Conservation (phyloP, 2,329 filamentous ascomycete species). For the Arthrobotrys pseudoclavata region DNA sequence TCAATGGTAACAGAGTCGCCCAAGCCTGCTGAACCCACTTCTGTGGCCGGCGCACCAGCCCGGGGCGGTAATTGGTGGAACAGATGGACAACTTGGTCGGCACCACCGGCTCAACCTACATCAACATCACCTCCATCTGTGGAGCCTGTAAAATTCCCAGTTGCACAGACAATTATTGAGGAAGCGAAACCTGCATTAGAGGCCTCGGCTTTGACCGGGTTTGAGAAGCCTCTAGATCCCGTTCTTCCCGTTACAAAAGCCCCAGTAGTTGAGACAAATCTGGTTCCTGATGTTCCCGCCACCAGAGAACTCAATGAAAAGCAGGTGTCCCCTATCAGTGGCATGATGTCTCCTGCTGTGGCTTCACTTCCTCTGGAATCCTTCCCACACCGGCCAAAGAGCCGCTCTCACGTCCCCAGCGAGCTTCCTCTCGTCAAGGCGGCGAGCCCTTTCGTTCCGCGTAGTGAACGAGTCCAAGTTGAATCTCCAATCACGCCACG, state of each 20-base stretch:
- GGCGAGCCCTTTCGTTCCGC: conserved; percentile 15
- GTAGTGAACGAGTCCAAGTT: conserved; percentile 35
- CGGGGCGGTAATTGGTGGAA: conserved; percentile 48
- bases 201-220: background rate
- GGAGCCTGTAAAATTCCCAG: conserved; percentile 5
- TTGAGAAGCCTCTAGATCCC: conserved; percentile 4
- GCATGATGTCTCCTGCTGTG: conserved; percentile 38
- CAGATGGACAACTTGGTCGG: conserved; percentile 48
- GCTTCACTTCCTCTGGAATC: conserved; percentile 18
- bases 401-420: conserved; percentile 29
- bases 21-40: background rate
- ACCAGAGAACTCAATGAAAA: conserved; percentile 7
- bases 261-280: background rate
- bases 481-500: conserved; percentile 55
- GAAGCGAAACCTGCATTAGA: background rate
- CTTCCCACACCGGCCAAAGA: conserved; percentile 29
- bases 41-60: background rate
- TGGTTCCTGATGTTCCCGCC: conserved; percentile 10
- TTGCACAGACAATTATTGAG: background rate
- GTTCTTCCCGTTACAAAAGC: conserved; percentile 7
- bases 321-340: conserved; percentile 29
- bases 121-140: conserved; percentile 12
- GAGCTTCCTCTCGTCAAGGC: conserved; percentile 45
- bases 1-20: background rate
- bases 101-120: conserved; percentile 8